Evolutionary conservation across 148 eudicot species (phyloP).

Genomic region (Simmondsia chinensis): DNA sequence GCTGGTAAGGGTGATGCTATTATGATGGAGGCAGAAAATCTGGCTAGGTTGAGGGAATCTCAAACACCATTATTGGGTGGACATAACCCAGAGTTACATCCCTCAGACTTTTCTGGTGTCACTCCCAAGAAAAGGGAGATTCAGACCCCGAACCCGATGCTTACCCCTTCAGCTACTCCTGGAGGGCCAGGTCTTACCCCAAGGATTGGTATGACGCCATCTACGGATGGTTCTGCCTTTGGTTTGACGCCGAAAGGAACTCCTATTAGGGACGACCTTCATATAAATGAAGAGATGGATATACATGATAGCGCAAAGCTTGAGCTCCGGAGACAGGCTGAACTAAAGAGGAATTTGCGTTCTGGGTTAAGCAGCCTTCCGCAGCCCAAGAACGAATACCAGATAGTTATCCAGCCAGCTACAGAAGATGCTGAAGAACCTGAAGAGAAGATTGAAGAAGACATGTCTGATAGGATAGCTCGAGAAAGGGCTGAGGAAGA

Average conservation of each 20-base stretch:
- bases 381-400: constrained; percentile 94
- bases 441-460: constrained; percentile 91
- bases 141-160: constrained; percentile 84
- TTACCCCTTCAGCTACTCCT: constrained; percentile 85
- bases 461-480: constrained; percentile 93
- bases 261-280: constrained; percentile 92
- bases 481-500: constrained; percentile 94
- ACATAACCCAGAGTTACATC: constrained; percentile 89
- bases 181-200: constrained; percentile 71
- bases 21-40: constrained; percentile 99
- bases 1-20: constrained; percentile 94
- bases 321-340: constrained; percentile 71
- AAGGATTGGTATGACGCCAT: constrained; percentile 82
- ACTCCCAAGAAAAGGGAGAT: constrained; percentile 90
- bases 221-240: constrained; percentile 68
- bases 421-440: constrained; percentile 84
- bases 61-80: constrained; percentile 98
- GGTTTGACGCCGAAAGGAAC: constrained; percentile 91
- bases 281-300: constrained; percentile 86
- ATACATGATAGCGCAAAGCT: constrained; percentile 68
- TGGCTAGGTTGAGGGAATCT: constrained; percentile 74
- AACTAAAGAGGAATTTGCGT: constrained; percentile 63
- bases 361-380: constrained; percentile 83
- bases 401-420: constrained; percentile 66
- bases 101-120: constrained; percentile 99